A percentile compares a stretch with the other conserved stretches of the same genome.
These are phyloP conservation scores for Xylariaceae sp. DNA, from an alignment of 2,329 filamentous ascomycete species.

Conservation along the genomic window DNA sequence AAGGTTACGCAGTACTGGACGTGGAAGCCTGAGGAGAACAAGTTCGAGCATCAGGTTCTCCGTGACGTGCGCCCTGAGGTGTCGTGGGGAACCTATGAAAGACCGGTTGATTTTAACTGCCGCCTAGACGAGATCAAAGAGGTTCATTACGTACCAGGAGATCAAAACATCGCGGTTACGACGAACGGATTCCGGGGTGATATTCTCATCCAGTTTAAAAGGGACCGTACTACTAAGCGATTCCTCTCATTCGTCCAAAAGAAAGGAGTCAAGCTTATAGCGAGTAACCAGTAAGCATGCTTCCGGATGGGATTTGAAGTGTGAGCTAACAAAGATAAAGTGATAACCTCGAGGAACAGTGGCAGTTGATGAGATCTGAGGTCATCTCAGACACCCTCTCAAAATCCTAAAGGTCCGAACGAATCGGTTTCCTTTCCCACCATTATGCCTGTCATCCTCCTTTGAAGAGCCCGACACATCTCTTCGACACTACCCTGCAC, in stretches of 20 bases:
- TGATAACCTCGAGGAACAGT: too few relatives aligned
- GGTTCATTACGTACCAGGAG: conserved; percentile 41
- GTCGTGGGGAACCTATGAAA: conserved; percentile 47
- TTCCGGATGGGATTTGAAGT: background rate
- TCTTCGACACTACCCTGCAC: too few relatives aligned
- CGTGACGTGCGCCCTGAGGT: conserved; percentile 39
- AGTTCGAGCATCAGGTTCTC: conserved; percentile 53
- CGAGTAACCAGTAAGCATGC: conserved; percentile 38
- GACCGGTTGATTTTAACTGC: conserved; percentile 49
- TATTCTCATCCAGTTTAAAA: conserved; percentile 49
- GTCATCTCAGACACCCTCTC: too few relatives aligned
- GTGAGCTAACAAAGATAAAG: background rate
- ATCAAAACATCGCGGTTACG: conserved; percentile 40
- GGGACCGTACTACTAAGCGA: conserved; percentile 48
- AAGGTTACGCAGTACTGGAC: conserved; percentile 55
- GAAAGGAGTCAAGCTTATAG: conserved; percentile 40
- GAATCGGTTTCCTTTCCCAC: too few relatives aligned
- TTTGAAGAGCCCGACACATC: too few relatives aligned
- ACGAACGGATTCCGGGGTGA: conserved; percentile 41
- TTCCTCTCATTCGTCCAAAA: conserved; percentile 46
- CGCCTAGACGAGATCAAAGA: conserved; percentile 43
- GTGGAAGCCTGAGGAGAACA: conserved; percentile 37
- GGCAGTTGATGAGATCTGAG: too few relatives aligned
- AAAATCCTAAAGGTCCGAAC: too few relatives aligned
- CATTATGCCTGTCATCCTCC: too few relatives aligned